Evolutionary conservation across 352 stramenopile genomes (phyloP).

Genomic region (Pythium sukuiense): DNA sequence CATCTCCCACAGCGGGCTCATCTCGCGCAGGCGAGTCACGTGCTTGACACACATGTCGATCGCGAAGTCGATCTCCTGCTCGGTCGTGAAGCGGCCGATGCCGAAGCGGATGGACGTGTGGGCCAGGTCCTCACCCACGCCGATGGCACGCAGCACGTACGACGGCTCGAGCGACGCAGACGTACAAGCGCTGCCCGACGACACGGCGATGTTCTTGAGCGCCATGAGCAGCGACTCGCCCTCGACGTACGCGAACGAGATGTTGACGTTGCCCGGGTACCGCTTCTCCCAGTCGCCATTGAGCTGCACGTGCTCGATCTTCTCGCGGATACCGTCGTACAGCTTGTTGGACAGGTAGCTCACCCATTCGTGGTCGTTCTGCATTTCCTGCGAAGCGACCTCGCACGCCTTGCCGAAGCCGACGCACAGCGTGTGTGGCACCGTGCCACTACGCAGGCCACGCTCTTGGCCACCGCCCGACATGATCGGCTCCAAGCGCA

Average conservation of each 20-base stretch:
- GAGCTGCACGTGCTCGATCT: slow-evolving; percentile 92
- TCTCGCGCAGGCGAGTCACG: slow-evolving; percentile 96
- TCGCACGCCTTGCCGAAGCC: slow-evolving; percentile 92
- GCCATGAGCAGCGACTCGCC: slow-evolving; percentile 99
- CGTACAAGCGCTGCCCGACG: slow-evolving; percentile 96
- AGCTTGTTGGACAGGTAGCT: slow-evolving; percentile 94
- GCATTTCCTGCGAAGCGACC: slow-evolving; percentile 94
- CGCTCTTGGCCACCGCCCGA: slow-evolving; percentile 98
- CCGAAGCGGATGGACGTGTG: slow-evolving; percentile 98
- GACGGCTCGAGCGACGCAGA: slow-evolving; percentile 96
- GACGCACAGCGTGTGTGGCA: slow-evolving; percentile 75
- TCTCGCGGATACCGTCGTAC: slow-evolving; percentile 79
- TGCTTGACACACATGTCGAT: slow-evolving; percentile 94
- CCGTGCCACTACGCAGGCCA: slow-evolving; percentile 92
- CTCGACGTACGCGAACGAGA: slow-evolving; percentile 99
- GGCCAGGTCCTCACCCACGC: slow-evolving; percentile 98
- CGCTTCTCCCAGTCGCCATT: slow-evolving; percentile 95
- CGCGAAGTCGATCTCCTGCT: slow-evolving; percentile 97
- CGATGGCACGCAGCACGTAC: slow-evolving; percentile 98
- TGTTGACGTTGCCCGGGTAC: slow-evolving; percentile 98
- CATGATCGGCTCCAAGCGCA: slow-evolving; percentile 97
- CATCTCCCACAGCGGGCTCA: slow-evolving; percentile 99
- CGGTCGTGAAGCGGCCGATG: slow-evolving; percentile 98
- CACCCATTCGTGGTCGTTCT: slow-evolving; percentile 95
- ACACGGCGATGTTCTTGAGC: slow-evolving; percentile 98